Evolutionary conservation across 2,329 filamentous ascomycete species (phyloP).

Genomic region (Zalaria obscura): DNA sequence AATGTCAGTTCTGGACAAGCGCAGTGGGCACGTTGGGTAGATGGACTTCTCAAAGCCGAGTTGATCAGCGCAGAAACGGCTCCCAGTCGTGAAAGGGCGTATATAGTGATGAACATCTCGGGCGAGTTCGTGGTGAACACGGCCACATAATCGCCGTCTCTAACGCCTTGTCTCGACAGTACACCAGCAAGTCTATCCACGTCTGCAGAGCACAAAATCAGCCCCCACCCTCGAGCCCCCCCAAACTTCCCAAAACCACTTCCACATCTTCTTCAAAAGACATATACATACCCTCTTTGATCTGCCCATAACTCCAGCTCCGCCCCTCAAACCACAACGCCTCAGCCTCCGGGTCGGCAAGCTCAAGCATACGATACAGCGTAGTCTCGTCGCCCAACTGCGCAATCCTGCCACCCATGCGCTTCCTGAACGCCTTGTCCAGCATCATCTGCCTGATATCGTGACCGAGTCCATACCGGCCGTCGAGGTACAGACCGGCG

Average conservation of each 20-base stretch:
- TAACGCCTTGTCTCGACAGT: slow-evolving; percentile 37
- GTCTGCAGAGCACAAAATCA: background rate
- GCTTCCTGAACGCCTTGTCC: background rate
- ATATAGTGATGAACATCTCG: slow-evolving; percentile 59
- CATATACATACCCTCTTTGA: background rate
- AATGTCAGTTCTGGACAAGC: no score
- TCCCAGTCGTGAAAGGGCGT: slow-evolving; percentile 71
- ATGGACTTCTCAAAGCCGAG: slow-evolving; percentile 52
- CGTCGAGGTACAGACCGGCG: background rate
- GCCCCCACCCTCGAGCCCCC: no score
- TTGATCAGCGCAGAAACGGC: slow-evolving; percentile 77
- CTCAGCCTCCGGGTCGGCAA: background rate
- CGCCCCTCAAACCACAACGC: background rate
- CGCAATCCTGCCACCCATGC: background rate
- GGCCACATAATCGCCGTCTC: slow-evolving; percentile 61
- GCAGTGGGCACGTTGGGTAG: no score
- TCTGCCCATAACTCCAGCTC: background rate
- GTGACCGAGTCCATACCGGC: background rate
- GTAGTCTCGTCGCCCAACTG: background rate
- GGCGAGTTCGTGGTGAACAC: slow-evolving; percentile 71
- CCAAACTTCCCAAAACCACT: no score
- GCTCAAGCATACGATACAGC: background rate
- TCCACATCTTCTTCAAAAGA: background rate
- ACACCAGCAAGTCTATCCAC: background rate
- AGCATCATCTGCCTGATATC: background rate